A percentile compares a stretch with the other conserved stretches of the same genome.
Conservation (phyloP, 768 basidiomycete species). For the Scleroderma citrinum region DNA sequence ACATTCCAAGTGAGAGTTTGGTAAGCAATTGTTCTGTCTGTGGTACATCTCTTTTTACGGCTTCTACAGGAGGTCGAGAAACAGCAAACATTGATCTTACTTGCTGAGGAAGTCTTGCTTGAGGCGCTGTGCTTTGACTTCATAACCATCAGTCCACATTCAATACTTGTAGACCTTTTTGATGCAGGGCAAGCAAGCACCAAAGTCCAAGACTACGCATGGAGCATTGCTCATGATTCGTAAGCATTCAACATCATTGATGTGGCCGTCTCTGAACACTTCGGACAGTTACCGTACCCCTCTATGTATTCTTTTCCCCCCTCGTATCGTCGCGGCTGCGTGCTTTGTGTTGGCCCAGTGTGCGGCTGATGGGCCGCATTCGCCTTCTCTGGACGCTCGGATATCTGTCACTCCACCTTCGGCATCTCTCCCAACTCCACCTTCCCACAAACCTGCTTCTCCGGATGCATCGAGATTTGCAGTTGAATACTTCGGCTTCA, state of each 20-base stretch:
- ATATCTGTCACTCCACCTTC: conserved; percentile 67
- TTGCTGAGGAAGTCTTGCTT: conserved; percentile 71
- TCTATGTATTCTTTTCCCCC: conserved; percentile 63
- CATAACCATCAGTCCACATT: conserved; percentile 70
- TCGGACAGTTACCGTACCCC: conserved; percentile 67
- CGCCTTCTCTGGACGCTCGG: conserved; percentile 67
- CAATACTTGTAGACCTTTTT: conserved; percentile 68
- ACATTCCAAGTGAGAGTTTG: conserved; percentile 59
- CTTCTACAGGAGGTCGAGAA: conserved; percentile 63
- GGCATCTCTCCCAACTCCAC: conserved; percentile 74
- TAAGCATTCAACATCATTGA: conserved; percentile 28
- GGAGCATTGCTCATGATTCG: conserved; percentile 89
- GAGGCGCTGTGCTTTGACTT: conserved; percentile 87
- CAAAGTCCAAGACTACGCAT: conserved; percentile 66
- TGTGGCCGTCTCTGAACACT: conserved; percentile 4
- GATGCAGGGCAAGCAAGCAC: conserved; percentile 43
- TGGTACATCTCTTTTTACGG: conserved; percentile 1
- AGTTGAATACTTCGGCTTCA: conserved; percentile 61
- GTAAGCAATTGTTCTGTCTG: conserved; percentile 32
- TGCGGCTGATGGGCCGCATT: conserved; percentile 65
- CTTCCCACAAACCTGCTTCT: conserved; percentile 67
- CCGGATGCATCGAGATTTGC: conserved; percentile 66
- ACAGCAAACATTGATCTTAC: conserved; percentile 60
- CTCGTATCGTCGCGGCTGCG: conserved; percentile 68
- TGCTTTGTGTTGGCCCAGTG: conserved; percentile 75